Evolutionary conservation across 2,329 filamentous ascomycete species (phyloP).

Genomic region (Aspergillus candidus): DNA sequence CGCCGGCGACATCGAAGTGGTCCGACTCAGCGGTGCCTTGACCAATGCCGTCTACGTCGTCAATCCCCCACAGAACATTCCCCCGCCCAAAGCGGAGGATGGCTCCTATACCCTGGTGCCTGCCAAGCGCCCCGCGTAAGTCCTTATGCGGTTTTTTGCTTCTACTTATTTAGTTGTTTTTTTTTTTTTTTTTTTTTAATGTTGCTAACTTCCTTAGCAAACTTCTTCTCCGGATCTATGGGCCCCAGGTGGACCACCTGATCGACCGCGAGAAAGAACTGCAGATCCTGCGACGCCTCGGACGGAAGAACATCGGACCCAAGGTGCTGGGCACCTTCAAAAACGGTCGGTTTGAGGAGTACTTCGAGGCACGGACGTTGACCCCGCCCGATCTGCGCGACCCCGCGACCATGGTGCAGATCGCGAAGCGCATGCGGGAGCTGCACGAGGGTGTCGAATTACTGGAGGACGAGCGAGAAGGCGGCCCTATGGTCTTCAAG

Average conservation of each 20-base stretch:
- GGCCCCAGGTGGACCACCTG: slow-evolving; percentile 88
- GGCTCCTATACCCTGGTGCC: slow-evolving; percentile 31
- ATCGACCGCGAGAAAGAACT: slow-evolving; percentile 92
- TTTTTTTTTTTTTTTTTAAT: neutral
- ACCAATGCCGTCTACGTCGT: slow-evolving; percentile 98
- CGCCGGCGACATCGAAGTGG: slow-evolving; percentile 40
- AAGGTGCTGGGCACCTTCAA: slow-evolving; percentile 83
- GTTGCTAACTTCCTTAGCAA: slow-evolving; percentile 46
- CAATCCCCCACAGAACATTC: slow-evolving; percentile 64
- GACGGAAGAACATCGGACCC: slow-evolving; percentile 88
- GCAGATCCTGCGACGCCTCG: slow-evolving; percentile 75
- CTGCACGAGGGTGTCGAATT: slow-evolving; percentile 90
- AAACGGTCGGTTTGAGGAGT: slow-evolving; percentile 95
- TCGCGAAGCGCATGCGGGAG: slow-evolving; percentile 96
- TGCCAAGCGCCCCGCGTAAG: slow-evolving; percentile 50
- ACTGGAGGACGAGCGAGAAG: slow-evolving; percentile 67
- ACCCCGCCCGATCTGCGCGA: slow-evolving; percentile 70
- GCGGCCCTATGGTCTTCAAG: slow-evolving; percentile 75
- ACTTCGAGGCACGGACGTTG: slow-evolving; percentile 76
- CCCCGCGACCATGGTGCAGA: slow-evolving; percentile 79
- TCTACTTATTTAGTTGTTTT: no score
- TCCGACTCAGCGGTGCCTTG: slow-evolving; percentile 69
- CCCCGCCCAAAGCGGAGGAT: slow-evolving; percentile 36
- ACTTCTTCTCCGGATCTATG: slow-evolving; percentile 84
- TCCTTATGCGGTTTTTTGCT: slow-evolving; percentile 9